These are phyloP conservation scores for Erythrophleum ivorense DNA, from an alignment of 331 rosid genomes.

Conservation along the genomic window DNA sequence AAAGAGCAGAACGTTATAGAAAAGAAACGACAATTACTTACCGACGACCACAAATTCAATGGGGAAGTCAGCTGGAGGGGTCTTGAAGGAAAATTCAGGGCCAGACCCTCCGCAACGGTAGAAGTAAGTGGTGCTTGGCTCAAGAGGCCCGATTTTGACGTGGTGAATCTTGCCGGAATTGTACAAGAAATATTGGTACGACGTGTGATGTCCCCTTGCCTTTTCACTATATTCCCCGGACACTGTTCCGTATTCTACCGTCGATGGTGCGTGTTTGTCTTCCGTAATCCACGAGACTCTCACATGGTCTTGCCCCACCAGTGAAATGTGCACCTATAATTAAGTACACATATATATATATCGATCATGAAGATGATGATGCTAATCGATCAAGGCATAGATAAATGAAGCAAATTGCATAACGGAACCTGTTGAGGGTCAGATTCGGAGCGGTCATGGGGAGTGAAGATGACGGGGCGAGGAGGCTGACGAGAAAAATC, in stretches of 20 bases:
- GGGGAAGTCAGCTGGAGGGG: slow-evolving; percentile 54
- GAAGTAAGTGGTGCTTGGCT: slow-evolving; percentile 51
- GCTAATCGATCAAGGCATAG: neutral
- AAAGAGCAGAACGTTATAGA: neutral
- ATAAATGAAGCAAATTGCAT: neutral
- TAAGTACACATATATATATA: neutral
- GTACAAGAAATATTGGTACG: slow-evolving; percentile 50
- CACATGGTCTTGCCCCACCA: slow-evolving; percentile 61
- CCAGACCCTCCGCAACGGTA: slow-evolving; percentile 56
- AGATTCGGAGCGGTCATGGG: slow-evolving; percentile 47
- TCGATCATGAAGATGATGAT: neutral
- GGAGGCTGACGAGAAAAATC: slow-evolving; percentile 55
- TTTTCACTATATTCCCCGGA: slow-evolving; percentile 48
- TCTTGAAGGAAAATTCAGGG: slow-evolving; percentile 53
- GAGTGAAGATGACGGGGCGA: slow-evolving; percentile 45
- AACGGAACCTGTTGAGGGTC: slow-evolving; percentile 67
- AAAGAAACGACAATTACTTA: slow-evolving; percentile 9
- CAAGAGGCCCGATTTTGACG: slow-evolving; percentile 54
- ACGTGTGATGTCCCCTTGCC: slow-evolving; percentile 54
- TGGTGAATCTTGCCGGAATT: slow-evolving; percentile 62
- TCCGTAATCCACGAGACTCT: slow-evolving; percentile 73
- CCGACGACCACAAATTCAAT: slow-evolving; percentile 60
- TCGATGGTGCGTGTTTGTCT: slow-evolving; percentile 41
- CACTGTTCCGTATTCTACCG: slow-evolving; percentile 62
- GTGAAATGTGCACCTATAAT: slow-evolving; percentile 65